Base-by-base conservation (phyloP, 192 early-diverging fungal species). In the Coemansia sp. region DNA sequence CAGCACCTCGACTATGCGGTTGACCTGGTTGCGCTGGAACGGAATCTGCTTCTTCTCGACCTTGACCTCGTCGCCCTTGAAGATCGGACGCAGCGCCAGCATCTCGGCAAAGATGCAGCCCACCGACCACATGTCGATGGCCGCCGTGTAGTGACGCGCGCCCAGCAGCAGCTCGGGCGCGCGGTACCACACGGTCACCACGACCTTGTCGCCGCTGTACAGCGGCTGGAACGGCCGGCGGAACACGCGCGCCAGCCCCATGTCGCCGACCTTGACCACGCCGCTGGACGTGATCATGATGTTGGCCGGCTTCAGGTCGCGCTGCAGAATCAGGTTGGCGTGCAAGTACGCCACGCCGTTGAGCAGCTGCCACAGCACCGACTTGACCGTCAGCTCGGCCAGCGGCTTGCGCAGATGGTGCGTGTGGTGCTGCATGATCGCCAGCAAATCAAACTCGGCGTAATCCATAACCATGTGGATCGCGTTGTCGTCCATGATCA, bases 391-490 rank as follows among this genome's bases (percentile, higher is more conserved):
- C 8, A 84, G 81, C 60, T 93, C 90, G 9, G 89, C 77, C 52
- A 97, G 86, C 5, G 86, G 84, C 58, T 87, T 89, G 26, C 86
- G 79, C 67, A 89, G 78, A 2, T 81, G 75, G 58, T 94, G 91
- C 28, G 78, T 73, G 64, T 95, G 93, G 63, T 86, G 84, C 63
- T 93, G 90, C 55, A 95, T 89, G 46, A 97, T 95, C 81, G 93
- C 89, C 68, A 75, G 50, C 11, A 81, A 81, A 69, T 97, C 94
- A 67, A 96, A 90, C 61, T 97, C 94, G 5, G 94, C 91, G 64
- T 94, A 97, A 35, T 96, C 94, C 83, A 97, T 91, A 29, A 97
- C 87, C 92, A 97, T 95, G 50, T 90, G 85, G 27, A 97, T 95
- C 5, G 90, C 88, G 49, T 91, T 87, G 65, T 97, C 94, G 49